Percentiles rank a stretch among this genome's conserved stretches.
Evolutionary conservation across 2,329 filamentous ascomycete species (phyloP).

Genomic region (Colletotrichum cuscutae): DNA sequence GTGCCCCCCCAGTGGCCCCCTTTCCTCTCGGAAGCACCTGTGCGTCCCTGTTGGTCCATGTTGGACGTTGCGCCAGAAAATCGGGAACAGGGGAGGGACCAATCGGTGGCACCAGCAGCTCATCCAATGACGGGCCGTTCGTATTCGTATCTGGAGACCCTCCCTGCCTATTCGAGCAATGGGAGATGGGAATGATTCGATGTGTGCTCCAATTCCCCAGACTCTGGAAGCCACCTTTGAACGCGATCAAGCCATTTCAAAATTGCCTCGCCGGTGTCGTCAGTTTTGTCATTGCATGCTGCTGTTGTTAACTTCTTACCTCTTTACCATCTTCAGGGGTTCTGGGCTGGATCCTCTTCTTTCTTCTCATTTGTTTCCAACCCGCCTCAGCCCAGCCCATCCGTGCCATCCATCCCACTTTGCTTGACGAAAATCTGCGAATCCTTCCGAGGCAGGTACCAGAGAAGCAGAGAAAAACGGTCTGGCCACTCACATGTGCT

Average conservation of each 20-base stretch:
- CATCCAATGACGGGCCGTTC: slow-evolving; percentile 30
- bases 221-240: slow-evolving; percentile 22
- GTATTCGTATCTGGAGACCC: slow-evolving; percentile 34
- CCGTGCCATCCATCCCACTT: not conserved
- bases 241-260: slow-evolving; percentile 27
- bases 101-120: slow-evolving; percentile 13
- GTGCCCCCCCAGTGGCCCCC: not conserved
- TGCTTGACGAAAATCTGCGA: slow-evolving; percentile 3
- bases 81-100: slow-evolving; percentile 21
- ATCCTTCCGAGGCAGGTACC: slow-evolving; percentile 15
- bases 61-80: slow-evolving; percentile 26
- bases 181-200: slow-evolving; percentile 30
- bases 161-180: slow-evolving; percentile 26
- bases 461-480: not conserved
- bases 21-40: not conserved
- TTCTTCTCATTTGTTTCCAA: not conserved
- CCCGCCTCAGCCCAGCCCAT: not conserved
- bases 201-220: slow-evolving; percentile 12
- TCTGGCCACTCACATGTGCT: slow-evolving; percentile 16
- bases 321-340: not conserved
- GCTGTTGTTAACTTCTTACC: slow-evolving; percentile 4
- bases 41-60: not conserved
- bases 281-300: not conserved
- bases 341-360: not conserved
- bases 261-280: slow-evolving; percentile 17